These are phyloP conservation scores for Colletotrichum liriopes DNA, from an alignment of 2,329 filamentous ascomycete species.

Conservation along the genomic window DNA sequence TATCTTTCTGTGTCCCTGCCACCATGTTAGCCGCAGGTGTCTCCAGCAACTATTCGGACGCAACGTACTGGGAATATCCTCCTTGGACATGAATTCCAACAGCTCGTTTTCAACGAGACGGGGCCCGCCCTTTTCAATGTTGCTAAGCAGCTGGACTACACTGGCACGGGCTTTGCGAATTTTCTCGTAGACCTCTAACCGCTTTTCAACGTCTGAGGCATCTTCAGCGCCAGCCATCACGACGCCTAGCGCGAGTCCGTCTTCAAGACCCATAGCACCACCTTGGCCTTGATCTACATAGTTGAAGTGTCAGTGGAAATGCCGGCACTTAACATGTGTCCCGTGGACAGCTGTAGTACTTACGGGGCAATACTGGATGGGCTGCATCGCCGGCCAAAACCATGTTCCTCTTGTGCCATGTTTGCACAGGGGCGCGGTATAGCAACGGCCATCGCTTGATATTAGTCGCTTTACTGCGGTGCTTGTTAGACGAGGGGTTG, in stretches of 20 bases:
- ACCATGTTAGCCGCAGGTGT: not conserved
- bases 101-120: constrained; percentile 50
- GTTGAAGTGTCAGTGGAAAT: not conserved
- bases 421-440: constrained; percentile 51
- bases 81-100: constrained; percentile 47
- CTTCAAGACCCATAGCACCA: constrained; percentile 54
- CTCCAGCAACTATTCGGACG: rapidly evolving
- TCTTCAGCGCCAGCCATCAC: constrained; percentile 47
- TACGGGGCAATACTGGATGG: constrained; percentile 57
- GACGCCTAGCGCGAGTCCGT: constrained; percentile 52
- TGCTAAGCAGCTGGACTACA: constrained; percentile 57
- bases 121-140: constrained; percentile 53
- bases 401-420: constrained; percentile 53
- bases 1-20: constrained; percentile 28
- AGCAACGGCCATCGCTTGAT: constrained; percentile 55
- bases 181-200: constrained; percentile 47
- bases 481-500: not conserved
- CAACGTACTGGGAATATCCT: constrained; percentile 51
- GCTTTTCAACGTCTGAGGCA: constrained; percentile 44
- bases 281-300: constrained; percentile 57
- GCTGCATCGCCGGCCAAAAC: constrained; percentile 56
- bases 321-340: not conserved
- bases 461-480: constrained; percentile 52
- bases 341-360: constrained; percentile 21
- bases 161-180: constrained; percentile 50